These are phyloP conservation scores for Albugo candida DNA, from an alignment of 352 stramenopile genomes.

Conservation along the genomic window DNA sequence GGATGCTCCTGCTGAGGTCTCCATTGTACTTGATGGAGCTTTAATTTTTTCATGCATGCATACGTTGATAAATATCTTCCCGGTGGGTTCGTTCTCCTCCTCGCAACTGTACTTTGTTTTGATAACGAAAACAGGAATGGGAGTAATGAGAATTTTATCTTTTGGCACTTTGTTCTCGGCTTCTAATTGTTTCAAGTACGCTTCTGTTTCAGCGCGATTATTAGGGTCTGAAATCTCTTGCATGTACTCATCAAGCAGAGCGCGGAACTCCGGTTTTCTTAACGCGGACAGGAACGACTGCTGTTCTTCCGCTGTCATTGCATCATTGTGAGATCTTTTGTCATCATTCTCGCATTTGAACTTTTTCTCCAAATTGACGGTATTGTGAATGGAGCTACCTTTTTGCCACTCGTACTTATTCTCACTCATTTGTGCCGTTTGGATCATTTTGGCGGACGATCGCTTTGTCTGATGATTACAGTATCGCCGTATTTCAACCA, in stretches of 20 bases:
- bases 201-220: conserved; percentile 78
- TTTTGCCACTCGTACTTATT: too few relatives aligned
- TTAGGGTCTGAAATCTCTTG: conserved; percentile 82
- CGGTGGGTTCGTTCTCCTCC: background rate
- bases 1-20: conserved; percentile 7
- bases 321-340: conserved; percentile 1
- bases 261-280: conserved; percentile 79
- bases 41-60: conserved; percentile 74
- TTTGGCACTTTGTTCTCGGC: conserved; percentile 69
- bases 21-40: conserved; percentile 35
- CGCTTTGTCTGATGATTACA: too few relatives aligned
- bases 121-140: conserved; percentile 76
- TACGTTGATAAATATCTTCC: conserved; percentile 89
- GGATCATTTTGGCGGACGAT: too few relatives aligned
- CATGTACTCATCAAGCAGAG: conserved; percentile 88
- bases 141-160: conserved; percentile 75
- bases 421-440: too few relatives aligned
- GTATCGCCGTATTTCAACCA: too few relatives aligned
- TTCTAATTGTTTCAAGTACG: conserved; percentile 80
- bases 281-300: conserved; percentile 80
- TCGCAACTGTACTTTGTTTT: conserved; percentile 49
- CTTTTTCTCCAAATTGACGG: too few relatives aligned
- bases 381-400: too few relatives aligned
- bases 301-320: conserved; percentile 41
- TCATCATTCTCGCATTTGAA: background rate